A percentile compares a stretch with the other conserved stretches of the same genome.
phyloP scores from a whole-genome alignment of 371 early-diverging fungal genomes.

The Zopfochytrium polystomum region DNA sequence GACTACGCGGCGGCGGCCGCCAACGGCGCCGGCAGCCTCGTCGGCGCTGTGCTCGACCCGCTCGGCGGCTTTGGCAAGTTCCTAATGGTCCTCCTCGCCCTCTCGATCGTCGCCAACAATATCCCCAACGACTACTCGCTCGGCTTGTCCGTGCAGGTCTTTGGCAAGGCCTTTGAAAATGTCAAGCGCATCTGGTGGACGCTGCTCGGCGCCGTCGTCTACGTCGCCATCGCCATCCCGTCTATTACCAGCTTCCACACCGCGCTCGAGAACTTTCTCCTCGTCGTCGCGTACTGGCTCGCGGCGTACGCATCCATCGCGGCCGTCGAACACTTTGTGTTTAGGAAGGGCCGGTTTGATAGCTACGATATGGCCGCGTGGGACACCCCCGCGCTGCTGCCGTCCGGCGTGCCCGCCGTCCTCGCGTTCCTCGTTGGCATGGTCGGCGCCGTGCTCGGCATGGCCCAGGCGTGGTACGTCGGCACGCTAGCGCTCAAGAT shows the following conservation, averaged over 20 bases:
- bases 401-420: constrained; percentile 32
- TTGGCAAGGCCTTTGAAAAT: constrained; percentile 24
- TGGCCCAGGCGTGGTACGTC: constrained; percentile 34
- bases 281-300: constrained; percentile 30
- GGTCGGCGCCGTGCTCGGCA: constrained; percentile 30
- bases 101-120: constrained; percentile 34
- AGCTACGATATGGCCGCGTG: constrained; percentile 24
- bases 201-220: constrained; percentile 23
- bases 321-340: constrained; percentile 25
- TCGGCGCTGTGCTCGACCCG: constrained; percentile 17
- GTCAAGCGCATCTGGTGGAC: constrained; percentile 34
- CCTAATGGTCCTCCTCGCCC: constrained; percentile 31
- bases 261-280: constrained; percentile 29
- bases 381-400: constrained; percentile 25
- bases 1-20: constrained; percentile 6
- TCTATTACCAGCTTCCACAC: constrained; percentile 16
- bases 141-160: constrained; percentile 24
- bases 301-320: constrained; percentile 28
- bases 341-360: constrained; percentile 12
- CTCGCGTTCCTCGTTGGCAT: constrained; percentile 21
- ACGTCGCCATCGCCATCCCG: constrained; percentile 16
- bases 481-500: constrained; percentile 29
- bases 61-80: constrained; percentile 31
- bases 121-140: constrained; percentile 29
- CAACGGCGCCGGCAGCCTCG: constrained; percentile 20